Evolutionary conservation across 306 rosid genomes (phyloP), one percentile per base, ranked within the genome.

Genomic region (Prunus mira): DNA sequence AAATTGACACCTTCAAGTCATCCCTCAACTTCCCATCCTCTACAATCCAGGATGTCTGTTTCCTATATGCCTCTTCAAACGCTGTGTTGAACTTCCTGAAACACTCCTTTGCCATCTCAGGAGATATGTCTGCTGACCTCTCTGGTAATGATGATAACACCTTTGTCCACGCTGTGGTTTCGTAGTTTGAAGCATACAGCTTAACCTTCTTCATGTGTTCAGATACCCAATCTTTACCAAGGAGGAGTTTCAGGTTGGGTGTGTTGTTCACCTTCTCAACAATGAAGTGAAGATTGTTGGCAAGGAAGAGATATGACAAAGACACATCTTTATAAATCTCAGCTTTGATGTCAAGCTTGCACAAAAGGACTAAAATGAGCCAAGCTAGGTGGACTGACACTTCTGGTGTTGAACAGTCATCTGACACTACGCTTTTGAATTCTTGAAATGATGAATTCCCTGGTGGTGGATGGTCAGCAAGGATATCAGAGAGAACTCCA

Each of bases 261-360:
- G 78, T 68, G 13, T 73, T 43, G 12, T 65, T 20, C 41, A 57
- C 89, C 50, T 75, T 88, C 78, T 82, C 87, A 19, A 88, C 81
- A 46, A 88, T 78, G 86, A 65, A 84, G 2, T 80, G 81, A 41
- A 86, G 87, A 74, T 86, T 86, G 80, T 84, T 88, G 54, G 84
- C 80, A 5, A 86, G 84, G 81, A 86, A 86, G 52, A 88, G 84
- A 45, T 86, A 86, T 2, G 90, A 80, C 65, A 88, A 43, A 0
- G 89, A 63, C 10, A 66, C 90, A 73, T 88, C 88, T 70, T 73
- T 88, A 82, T 84, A 84, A 9, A 71, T 62, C 77, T 75, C 79
- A 24, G 88, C 88, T 78, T 86, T 86, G 54, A 38, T 64, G 55
- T 88, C 88, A 3, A 86, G 85, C 74, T 88, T 88, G 79, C 92